These are phyloP conservation scores for Suillus tomentosus DNA, from an alignment of 768 basidiomycete species.

Conservation along the genomic window DNA sequence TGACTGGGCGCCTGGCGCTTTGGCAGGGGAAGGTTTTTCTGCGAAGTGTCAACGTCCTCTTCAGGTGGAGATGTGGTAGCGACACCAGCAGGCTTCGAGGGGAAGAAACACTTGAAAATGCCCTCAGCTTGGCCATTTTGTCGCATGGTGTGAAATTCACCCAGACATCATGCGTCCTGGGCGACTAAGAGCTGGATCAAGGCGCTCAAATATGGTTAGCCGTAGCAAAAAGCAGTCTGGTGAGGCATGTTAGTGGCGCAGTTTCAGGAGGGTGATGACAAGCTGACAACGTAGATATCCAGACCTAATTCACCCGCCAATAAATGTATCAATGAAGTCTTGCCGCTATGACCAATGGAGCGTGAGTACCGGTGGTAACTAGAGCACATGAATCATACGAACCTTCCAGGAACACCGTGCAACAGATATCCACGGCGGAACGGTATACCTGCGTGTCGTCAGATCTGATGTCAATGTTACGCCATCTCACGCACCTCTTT, in stretches of 20 bases:
- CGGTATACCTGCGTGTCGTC: slow-evolving; percentile 63
- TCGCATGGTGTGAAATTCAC: slow-evolving; percentile 88
- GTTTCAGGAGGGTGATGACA: slow-evolving; percentile 62
- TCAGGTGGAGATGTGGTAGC: slow-evolving; percentile 14
- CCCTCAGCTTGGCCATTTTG: slow-evolving; percentile 93
- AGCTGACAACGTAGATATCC: slow-evolving; percentile 89
- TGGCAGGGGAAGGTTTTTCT: slow-evolving; percentile 66
- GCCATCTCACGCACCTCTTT: slow-evolving; percentile 62
- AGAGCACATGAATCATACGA: slow-evolving; percentile 13
- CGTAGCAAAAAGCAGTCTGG: slow-evolving; percentile 83
- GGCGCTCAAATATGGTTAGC: slow-evolving; percentile 93
- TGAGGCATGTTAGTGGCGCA: slow-evolving; percentile 74
- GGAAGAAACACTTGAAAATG: slow-evolving; percentile 95
- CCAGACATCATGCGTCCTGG: slow-evolving; percentile 93
- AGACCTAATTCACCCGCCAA: slow-evolving; percentile 82
- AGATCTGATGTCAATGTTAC: slow-evolving; percentile 21
- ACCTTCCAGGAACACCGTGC: slow-evolving; percentile 88
- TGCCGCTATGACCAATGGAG: slow-evolving; percentile 53
- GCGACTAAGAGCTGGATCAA: slow-evolving; percentile 86
- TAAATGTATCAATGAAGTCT: slow-evolving; percentile 85
- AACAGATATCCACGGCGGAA: slow-evolving; percentile 86
- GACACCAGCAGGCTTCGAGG: slow-evolving; percentile 44
- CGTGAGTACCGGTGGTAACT: slow-evolving; percentile 18
- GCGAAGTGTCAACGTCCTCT: slow-evolving; percentile 49
- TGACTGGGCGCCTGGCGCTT: slow-evolving; percentile 63